Conservation (phyloP, 768 basidiomycete genomes). For the Suillus paluster region DNA sequence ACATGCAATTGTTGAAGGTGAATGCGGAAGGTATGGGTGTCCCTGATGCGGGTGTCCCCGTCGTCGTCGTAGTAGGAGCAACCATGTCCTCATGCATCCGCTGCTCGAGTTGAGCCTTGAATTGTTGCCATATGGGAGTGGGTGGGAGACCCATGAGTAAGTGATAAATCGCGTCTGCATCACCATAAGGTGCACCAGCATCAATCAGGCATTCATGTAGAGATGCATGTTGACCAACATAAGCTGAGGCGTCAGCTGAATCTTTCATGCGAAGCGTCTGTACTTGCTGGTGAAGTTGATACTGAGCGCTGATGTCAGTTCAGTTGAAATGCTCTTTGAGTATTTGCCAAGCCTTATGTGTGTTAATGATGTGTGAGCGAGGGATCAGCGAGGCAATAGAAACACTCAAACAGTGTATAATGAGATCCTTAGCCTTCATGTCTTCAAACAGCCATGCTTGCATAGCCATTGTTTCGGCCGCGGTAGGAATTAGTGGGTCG, state of each 20-base stretch:
- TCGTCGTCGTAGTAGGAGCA: no score
- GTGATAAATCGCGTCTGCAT: neutral
- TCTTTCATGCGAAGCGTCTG: neutral
- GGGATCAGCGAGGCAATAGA: neutral
- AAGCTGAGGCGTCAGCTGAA: neutral
- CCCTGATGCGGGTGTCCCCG: no score
- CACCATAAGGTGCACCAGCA: no score
- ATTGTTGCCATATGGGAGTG: no score
- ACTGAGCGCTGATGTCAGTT: neutral
- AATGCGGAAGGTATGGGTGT: neutral
- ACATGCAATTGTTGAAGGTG: neutral
- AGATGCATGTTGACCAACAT: neutral
- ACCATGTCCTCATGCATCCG: neutral
- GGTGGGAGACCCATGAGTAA: neutral
- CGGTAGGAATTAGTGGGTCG: neutral
- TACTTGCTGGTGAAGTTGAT: neutral
- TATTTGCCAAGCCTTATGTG: neutral
- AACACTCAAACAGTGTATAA: rapidly evolving
- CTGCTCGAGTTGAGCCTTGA: neutral
- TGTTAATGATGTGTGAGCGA: neutral
- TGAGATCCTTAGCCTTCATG: constrained; percentile 6
- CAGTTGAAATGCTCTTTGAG: neutral
- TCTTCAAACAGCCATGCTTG: neutral
- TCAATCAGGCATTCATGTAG: neutral
- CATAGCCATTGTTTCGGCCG: constrained; percentile 3